These are phyloP conservation scores for Mesembryanthemum crystallinum DNA, from an alignment of 148 eudicot species.

Conservation along the genomic window DNA sequence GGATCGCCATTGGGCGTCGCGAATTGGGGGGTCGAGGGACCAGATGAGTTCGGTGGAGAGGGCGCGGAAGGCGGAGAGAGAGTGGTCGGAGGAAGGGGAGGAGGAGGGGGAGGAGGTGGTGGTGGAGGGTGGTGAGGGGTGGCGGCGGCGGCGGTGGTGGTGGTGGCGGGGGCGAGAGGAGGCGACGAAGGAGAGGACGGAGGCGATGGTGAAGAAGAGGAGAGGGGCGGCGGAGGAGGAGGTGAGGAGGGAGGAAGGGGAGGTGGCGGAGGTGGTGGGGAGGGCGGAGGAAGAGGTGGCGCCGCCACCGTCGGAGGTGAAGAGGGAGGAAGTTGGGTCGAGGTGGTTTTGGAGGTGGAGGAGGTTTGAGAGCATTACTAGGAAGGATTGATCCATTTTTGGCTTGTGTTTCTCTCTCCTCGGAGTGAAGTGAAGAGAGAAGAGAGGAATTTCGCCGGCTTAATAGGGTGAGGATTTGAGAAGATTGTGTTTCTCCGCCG, in stretches of 20 bases:
- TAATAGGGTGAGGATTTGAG: no score
- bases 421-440: not conserved
- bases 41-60: constrained; percentile 82
- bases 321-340: constrained; percentile 73
- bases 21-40: constrained; percentile 76
- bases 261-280: constrained; percentile 27
- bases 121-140: constrained; percentile 12
- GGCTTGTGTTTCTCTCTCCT: not conserved
- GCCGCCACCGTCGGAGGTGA: constrained; percentile 41
- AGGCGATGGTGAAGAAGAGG: constrained; percentile 72
- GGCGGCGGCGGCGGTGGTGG: not conserved
- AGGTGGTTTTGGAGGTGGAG: constrained; percentile 84
- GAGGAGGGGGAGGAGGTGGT: constrained; percentile 28
- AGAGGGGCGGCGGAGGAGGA: constrained; percentile 67
- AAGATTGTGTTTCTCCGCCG: no score
- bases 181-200: constrained; percentile 68
- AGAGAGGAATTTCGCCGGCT: not conserved
- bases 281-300: constrained; percentile 36
- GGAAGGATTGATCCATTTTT: constrained; percentile 67
- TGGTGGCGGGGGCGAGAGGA: constrained; percentile 20
- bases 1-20: constrained; percentile 80
- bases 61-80: constrained; percentile 83
- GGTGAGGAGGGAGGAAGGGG: constrained; percentile 39
- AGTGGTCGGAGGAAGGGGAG: constrained; percentile 45
- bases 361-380: constrained; percentile 72